Percentiles rank a stretch among this genome's conserved stretches.
phyloP scores from a whole-genome alignment of 2,329 filamentous ascomycete genomes.

The Curvularia hawaiiensis region DNA sequence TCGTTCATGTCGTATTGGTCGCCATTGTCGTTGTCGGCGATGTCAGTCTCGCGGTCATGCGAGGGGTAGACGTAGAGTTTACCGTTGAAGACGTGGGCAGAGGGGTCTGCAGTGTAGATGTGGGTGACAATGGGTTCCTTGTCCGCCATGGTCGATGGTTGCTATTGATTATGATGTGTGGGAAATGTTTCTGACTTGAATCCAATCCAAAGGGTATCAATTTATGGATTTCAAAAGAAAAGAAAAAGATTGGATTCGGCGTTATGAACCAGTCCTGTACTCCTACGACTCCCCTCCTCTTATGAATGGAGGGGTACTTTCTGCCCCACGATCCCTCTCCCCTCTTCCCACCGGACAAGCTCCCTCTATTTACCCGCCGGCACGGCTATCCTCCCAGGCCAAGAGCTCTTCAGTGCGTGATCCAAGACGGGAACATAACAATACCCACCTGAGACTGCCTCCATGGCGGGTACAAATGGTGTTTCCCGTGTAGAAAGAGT shows the following conservation, averaged over 20 bases:
- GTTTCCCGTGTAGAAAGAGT: constrained; percentile 13
- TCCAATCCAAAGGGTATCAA: not conserved
- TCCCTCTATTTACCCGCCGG: constrained; percentile 42
- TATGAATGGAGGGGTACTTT: constrained; percentile 35
- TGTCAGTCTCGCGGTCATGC: constrained; percentile 77
- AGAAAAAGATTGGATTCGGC: not conserved
- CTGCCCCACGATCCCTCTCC: constrained; percentile 27
- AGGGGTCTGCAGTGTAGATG: constrained; percentile 80
- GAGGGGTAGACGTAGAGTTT: constrained; percentile 81
- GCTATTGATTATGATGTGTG: not conserved
- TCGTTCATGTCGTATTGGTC: constrained; percentile 86
- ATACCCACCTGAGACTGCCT: constrained; percentile 16
- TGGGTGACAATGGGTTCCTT: constrained; percentile 70
- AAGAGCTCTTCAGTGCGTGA: constrained; percentile 22
- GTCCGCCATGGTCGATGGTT: constrained; percentile 40
- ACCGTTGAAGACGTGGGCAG: constrained; percentile 78
- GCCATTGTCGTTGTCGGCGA: constrained; percentile 80
- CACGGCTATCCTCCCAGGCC: constrained; percentile 32
- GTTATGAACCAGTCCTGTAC: not conserved
- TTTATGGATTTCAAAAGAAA: not conserved
- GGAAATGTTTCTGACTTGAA: not conserved
- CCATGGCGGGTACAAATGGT: constrained; percentile 19
- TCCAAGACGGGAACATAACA: constrained; percentile 20
- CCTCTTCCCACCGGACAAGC: constrained; percentile 15
- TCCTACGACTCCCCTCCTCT: constrained; percentile 18